These are phyloP conservation scores for Camellia oleifera DNA, from an alignment of 179 eudicot genomes.

Conservation along the genomic window DNA sequence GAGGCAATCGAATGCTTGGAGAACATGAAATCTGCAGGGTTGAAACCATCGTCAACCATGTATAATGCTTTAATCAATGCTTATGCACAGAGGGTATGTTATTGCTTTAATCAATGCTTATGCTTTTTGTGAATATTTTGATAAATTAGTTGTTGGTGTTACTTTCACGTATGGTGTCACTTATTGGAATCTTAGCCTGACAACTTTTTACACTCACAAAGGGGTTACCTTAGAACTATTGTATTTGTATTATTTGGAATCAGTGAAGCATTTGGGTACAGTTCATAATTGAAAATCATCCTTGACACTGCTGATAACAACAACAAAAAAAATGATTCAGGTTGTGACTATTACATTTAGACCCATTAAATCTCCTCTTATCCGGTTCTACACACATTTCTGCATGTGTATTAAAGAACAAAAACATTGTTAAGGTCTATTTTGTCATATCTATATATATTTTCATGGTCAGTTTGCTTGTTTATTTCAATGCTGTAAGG, in stretches of 20 bases:
- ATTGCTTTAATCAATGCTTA: not conserved
- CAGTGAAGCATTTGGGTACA: not conserved
- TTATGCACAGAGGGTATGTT: conserved; percentile 87
- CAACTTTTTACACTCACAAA: not conserved
- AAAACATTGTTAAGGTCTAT: not conserved
- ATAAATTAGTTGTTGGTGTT: not conserved
- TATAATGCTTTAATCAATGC: conserved; percentile 96
- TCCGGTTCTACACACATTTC: not conserved
- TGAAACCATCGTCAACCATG: conserved; percentile 88
- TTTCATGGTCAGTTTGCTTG: too few species aligned
- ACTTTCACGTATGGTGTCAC: not conserved
- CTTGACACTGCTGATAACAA: not conserved
- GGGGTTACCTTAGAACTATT: not conserved
- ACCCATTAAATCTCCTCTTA: not conserved
- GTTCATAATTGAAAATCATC: conserved; percentile 3
- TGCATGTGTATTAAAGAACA: not conserved
- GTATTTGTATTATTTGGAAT: not conserved
- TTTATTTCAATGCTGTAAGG: too few species aligned
- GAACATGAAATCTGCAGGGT: conserved; percentile 83
- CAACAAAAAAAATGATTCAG: not conserved
- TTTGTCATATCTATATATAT: too few species aligned
- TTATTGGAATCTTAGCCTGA: not conserved
- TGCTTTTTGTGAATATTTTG: not conserved
- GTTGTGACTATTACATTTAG: not conserved
- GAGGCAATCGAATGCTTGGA: conserved; percentile 94